phyloP scores from a whole-genome alignment of 257 asterid genomes.

The Gynochthodes officinalis region DNA sequence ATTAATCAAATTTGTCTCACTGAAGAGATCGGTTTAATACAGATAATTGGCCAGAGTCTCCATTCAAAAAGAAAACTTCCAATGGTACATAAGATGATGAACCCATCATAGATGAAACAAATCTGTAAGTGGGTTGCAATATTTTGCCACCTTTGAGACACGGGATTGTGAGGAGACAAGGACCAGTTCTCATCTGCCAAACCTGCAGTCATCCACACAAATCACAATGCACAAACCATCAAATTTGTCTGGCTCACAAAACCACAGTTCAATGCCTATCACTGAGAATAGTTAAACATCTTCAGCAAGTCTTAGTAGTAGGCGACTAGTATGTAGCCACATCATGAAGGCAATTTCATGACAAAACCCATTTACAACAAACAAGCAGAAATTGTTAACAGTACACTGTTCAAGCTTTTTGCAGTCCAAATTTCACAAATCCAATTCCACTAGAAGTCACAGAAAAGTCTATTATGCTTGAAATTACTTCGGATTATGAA shows the following conservation, averaged over 20 bases:
- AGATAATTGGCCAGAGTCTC: conserved; percentile 91
- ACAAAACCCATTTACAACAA: neutral
- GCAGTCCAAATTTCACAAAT: neutral
- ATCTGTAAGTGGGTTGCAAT: conserved; percentile 84
- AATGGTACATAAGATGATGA: conserved; percentile 56
- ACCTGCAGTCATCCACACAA: too few relatives aligned
- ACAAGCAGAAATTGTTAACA: neutral
- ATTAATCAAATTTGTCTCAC: conserved; percentile 19
- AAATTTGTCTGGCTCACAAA: neutral
- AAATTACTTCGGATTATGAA: neutral
- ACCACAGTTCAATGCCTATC: neutral
- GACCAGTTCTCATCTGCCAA: conserved; percentile 99
- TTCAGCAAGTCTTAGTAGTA: neutral
- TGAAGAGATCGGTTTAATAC: conserved; percentile 62
- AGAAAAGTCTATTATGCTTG: neutral
- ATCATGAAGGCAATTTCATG: neutral
- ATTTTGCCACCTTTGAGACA: conserved; percentile 90
- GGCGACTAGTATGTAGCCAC: neutral
- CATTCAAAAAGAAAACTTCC: conserved; percentile 84
- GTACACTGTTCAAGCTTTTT: neutral
- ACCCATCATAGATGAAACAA: conserved; percentile 46
- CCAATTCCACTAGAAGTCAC: neutral
- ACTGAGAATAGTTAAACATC: neutral
- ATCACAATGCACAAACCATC: too few relatives aligned
- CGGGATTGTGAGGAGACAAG: conserved; percentile 76